Evolutionary conservation across 1,284 basidiomycete genomes (phyloP).

Genomic region (Sutorius eximius): DNA sequence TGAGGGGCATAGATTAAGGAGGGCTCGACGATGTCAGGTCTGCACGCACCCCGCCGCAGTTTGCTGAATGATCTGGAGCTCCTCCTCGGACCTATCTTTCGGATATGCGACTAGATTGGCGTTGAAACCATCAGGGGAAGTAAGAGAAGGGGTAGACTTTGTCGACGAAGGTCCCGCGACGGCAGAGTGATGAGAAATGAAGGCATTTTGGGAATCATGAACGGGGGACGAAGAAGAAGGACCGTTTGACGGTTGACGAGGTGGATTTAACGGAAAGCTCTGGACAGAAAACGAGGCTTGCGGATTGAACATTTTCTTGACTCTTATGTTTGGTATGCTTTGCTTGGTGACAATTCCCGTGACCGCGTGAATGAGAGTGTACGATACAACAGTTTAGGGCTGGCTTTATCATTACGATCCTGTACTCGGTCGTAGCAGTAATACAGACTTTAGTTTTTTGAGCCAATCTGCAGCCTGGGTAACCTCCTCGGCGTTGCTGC

Average conservation of each 20-base stretch:
- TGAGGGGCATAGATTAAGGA: constrained; percentile 20
- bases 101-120: constrained; percentile 8
- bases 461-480: constrained; percentile 61
- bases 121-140: constrained; percentile 8
- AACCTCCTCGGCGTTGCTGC: constrained; percentile 77
- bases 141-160: constrained; percentile 4
- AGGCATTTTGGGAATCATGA: constrained; percentile 16
- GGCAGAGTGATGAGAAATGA: constrained; percentile 20
- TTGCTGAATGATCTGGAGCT: constrained; percentile 42
- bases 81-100: constrained; percentile 31
- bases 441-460: constrained; percentile 49
- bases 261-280: constrained; percentile 25
- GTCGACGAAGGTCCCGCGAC: constrained; percentile 38
- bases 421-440: constrained; percentile 23
- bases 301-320: constrained; percentile 57
- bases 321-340: constrained; percentile 55
- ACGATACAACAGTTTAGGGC: constrained; percentile 37
- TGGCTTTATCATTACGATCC: constrained; percentile 20
- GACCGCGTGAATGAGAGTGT: constrained; percentile 38
- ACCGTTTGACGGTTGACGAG: constrained; percentile 5
- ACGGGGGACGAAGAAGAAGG: constrained; percentile 5
- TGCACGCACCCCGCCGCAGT: constrained; percentile 49
- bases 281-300: constrained; percentile 41
- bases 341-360: constrained; percentile 42
- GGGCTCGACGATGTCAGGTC: neutral